phyloP scores from a whole-genome alignment of 352 stramenopile genomes.

The Chrysophaeum taylorii region DNA sequence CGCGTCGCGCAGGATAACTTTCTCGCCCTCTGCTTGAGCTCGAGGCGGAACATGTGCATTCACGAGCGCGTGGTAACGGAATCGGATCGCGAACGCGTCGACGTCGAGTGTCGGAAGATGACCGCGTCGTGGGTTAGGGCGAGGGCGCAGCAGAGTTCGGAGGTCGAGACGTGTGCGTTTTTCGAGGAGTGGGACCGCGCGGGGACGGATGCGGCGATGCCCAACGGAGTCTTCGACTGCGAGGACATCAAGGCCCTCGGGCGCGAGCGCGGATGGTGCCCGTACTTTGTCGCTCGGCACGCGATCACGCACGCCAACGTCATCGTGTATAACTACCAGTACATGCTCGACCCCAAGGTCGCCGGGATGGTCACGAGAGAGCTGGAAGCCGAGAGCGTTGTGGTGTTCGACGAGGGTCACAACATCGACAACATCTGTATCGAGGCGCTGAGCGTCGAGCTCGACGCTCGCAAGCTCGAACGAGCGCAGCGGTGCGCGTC shows the following conservation, averaged over 20 bases:
- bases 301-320: conserved; percentile 93
- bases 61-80: conserved; percentile 87
- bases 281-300: conserved; percentile 95
- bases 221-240: conserved; percentile 87
- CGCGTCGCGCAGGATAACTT: background rate
- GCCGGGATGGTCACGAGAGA: conserved; percentile 64
- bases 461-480: conserved; percentile 80
- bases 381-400: conserved; percentile 54
- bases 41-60: conserved; percentile 94
- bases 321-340: conserved; percentile 99
- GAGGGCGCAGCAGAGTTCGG: conserved; percentile 39
- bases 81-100: conserved; percentile 87
- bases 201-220: conserved; percentile 76
- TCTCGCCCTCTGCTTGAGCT: conserved; percentile 60
- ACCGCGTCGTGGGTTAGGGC: conserved; percentile 93
- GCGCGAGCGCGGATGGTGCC: conserved; percentile 79
- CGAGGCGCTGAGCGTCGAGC: conserved; percentile 89
- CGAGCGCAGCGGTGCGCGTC: conserved; percentile 43
- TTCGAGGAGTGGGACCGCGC: conserved; percentile 53
- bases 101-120: conserved; percentile 88
- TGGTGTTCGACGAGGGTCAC: conserved; percentile 96
- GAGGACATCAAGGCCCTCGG: conserved; percentile 89
- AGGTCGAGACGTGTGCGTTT: conserved; percentile 48
- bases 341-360: conserved; percentile 98
- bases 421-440: conserved; percentile 99